A percentile compares a stretch with the other conserved stretches of the same genome.
Evolutionary conservation across 23 red algal species (phyloP).

Genomic region (Gracilaria caudata): DNA sequence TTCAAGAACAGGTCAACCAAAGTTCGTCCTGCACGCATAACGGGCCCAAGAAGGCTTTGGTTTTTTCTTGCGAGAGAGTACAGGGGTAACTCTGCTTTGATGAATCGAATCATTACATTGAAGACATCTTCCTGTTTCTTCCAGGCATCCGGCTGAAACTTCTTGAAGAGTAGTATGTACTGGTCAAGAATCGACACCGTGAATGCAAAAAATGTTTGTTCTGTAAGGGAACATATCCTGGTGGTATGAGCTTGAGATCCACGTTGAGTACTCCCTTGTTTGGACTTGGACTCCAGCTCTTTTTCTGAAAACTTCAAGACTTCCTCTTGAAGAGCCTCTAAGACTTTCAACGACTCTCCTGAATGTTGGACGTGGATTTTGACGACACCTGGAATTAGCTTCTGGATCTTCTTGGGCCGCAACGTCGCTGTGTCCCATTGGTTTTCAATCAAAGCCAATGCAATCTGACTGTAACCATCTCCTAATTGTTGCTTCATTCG

Average conservation of each 20-base stretch:
- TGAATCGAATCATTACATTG: slow-evolving; percentile 35
- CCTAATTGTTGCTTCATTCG: slow-evolving; percentile 32
- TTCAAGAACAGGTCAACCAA: slow-evolving; percentile 67
- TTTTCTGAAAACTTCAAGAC: slow-evolving; percentile 40
- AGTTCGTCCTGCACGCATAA: slow-evolving; percentile 68
- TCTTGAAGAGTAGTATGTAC: slow-evolving; percentile 58
- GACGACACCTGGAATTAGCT: slow-evolving; percentile 62
- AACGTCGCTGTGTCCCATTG: slow-evolving; percentile 35
- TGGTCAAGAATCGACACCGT: slow-evolving; percentile 56
- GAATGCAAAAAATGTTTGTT: slow-evolving; percentile 58
- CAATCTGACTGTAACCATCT: slow-evolving; percentile 32
- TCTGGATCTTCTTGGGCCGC: slow-evolving; percentile 39
- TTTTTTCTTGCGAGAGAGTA: slow-evolving; percentile 53
- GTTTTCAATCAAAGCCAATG: slow-evolving; percentile 25
- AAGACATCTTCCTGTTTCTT: slow-evolving; percentile 30
- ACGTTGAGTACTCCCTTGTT: neutral
- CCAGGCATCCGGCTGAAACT: slow-evolving; percentile 28
- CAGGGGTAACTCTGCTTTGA: slow-evolving; percentile 53
- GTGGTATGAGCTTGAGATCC: slow-evolving; percentile 1
- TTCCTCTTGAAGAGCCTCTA: slow-evolving; percentile 23
- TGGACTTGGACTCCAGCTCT: neutral
- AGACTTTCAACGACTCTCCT: slow-evolving; percentile 21
- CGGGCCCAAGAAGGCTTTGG: slow-evolving; percentile 47
- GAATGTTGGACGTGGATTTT: slow-evolving; percentile 54
- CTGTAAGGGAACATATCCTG: slow-evolving; percentile 21